Base-by-base conservation (phyloP, 805 yeast species). In the Ogataea degrootiae region DNA sequence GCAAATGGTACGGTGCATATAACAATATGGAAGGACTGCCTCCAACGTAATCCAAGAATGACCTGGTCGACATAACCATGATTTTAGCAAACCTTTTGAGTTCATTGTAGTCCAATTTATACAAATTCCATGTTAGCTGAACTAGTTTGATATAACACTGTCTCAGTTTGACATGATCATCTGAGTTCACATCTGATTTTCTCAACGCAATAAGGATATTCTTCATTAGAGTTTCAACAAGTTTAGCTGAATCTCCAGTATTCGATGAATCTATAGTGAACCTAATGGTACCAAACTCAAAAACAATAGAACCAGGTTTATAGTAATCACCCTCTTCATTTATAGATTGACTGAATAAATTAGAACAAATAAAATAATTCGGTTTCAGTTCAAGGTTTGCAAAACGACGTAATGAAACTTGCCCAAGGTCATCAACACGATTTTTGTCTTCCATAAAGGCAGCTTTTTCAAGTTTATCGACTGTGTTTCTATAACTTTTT, bases 111-210 rank as follows among this genome's bases (percentile, higher is more conserved):
- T 45, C 49, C 37, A 47, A 46, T 1, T 34, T 38, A 31, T 50
- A 48, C 11, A 61, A 31, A 31, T 51, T 56, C 61, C 65, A 62
- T 2, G 53, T 29, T n/a, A 63, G 39, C 43, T 59, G 62, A 5
- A 58, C 31, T 19, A 63, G 16, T 26, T 58, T 47, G 6, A 64
- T 61, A 35, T 61, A 53, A 6, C 53, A 42, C 37, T 55, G 58
- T 38, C 68, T 50, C 1, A 63, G n/a, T 37, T 51, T 46, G 6
- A 34, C 41, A 5, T 57, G 43, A 2, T 43, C 39, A 1, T 46
- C 45, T 2, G 38, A 34, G 5, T 39, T 36, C 8, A 53, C 22
- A 1, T 36, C 39, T 6, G 21, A 39, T 8, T 26, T 38, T 15
- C 37, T 44, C 21, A 59, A 29, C 12, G 44, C 43, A 5, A 11